phyloP scores from a whole-genome alignment of 352 stramenopile species.

The Globisporangium alternatum region DNA sequence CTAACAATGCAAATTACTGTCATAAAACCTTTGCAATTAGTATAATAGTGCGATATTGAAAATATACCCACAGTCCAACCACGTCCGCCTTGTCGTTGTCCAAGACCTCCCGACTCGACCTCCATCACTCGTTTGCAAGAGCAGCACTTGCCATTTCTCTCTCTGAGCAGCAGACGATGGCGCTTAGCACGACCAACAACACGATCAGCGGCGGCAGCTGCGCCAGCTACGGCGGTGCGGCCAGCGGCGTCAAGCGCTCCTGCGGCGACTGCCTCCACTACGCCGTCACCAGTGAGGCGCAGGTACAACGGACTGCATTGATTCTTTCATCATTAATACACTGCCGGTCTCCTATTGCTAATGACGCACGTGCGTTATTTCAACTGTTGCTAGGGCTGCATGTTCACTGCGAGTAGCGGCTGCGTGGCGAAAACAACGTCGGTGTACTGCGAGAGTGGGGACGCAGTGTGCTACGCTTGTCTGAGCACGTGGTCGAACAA shows the following conservation, averaged over 20 bases:
- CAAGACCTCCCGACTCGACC: not conserved
- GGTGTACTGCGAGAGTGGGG: not conserved
- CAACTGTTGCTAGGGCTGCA: not conserved
- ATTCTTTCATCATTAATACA: too few relatives aligned
- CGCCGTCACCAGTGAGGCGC: not conserved
- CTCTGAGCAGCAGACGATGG: not conserved
- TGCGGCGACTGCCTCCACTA: not conserved
- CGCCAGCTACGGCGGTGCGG: not conserved
- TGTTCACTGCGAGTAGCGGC: not conserved
- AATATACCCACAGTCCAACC: too few relatives aligned
- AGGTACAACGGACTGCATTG: not conserved
- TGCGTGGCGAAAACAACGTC: not conserved
- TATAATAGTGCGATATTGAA: too few relatives aligned
- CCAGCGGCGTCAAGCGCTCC: not conserved
- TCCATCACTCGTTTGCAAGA: not conserved
- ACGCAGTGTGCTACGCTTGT: not conserved
- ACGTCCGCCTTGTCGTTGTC: too few relatives aligned
- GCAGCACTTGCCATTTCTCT: too few relatives aligned
- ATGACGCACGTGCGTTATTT: too few relatives aligned
- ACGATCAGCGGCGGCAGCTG: constrained; percentile 1
- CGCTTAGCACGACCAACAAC: not conserved
- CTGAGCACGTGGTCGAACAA: not conserved
- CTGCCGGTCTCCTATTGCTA: too few relatives aligned
- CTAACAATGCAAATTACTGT: too few relatives aligned
- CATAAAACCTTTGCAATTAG: too few relatives aligned